These are phyloP conservation scores for Dillenia turbinata DNA, from an alignment of 164 flowering plant species.

Conservation along the genomic window DNA sequence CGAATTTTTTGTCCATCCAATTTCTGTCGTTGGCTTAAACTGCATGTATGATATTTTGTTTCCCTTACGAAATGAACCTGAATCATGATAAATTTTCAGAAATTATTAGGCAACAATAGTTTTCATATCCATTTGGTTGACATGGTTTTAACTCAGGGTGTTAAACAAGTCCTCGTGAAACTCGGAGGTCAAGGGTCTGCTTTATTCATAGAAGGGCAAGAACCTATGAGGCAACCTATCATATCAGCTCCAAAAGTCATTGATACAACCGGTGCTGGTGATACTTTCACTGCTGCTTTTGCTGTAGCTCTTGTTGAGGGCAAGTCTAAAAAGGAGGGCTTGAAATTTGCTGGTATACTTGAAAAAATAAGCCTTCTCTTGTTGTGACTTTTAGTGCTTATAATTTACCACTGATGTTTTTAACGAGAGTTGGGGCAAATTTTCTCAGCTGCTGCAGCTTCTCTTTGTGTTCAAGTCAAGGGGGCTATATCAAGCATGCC, in stretches of 20 bases:
- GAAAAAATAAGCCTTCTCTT: background rate
- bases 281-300: slow-evolving; percentile 94
- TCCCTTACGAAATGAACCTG: too few relatives aligned
- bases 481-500: slow-evolving; percentile 99
- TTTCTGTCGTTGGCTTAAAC: too few relatives aligned
- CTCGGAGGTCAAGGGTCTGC: slow-evolving; percentile 92
- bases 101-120: too few relatives aligned
- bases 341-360: slow-evolving; percentile 83
- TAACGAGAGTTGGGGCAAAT: too few relatives aligned
- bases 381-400: background rate
- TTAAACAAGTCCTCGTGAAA: slow-evolving; percentile 83
- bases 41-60: too few relatives aligned
- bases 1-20: too few relatives aligned
- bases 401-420: too few relatives aligned
- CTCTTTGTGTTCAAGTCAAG: slow-evolving; percentile 97
- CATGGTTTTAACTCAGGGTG: slow-evolving; percentile 46
- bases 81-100: too few relatives aligned
- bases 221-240: slow-evolving; percentile 69
- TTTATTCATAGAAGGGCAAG: slow-evolving; percentile 72
- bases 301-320: slow-evolving; percentile 94
- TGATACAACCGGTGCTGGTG: slow-evolving; percentile 99
- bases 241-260: slow-evolving; percentile 60
- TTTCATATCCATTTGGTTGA: too few relatives aligned
- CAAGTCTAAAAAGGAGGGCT: slow-evolving; percentile 60
- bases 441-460: slow-evolving; percentile 93